Base-by-base conservation (phyloP, 306 rosid species). In the Crataegus laevigata region DNA sequence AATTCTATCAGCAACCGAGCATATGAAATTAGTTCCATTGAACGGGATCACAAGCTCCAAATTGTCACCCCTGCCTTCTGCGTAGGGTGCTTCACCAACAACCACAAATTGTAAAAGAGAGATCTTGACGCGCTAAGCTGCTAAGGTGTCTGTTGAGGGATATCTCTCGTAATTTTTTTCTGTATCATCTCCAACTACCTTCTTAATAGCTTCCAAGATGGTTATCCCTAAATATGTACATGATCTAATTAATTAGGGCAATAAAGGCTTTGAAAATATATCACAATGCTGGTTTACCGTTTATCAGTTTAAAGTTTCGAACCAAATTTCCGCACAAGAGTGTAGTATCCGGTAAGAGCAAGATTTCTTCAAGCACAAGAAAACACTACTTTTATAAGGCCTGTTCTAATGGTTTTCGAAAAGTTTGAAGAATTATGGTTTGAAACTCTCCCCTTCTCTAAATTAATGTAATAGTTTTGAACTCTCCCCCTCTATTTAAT, bases 61-160 rank as follows among this genome's bases (percentile, higher is more conserved):
- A 38, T 85, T 84, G 84, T 91, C 91, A 12, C 96, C 92, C 7
- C 40, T 42, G 69, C 74, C 42, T 80, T 85, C 91, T 4, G 91
- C 96, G 36, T 88, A 91, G 2, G 93, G 84, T 30, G 34, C 74
- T 81, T 90, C 96, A 13, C 96, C 98, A 73, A 89, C 84, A 17
- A 81, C 96, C 55, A 90, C 88, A 66, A 66, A 93, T 78, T 4
- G 92, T 91, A 6, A 75, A 87, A 66, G 93, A 81, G 73, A 93
- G 62, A 50, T 90, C 87, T 6, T 61, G n/a, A 19, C 15, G 66
- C 43, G 68, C 81, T 74, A 93, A 58, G 60, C 63, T 43, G 68
- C 81, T 76, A 90, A 62, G 55, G 86, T 86, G 52, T 50, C 77
- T 45, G 50, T 57, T 1, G 87, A 87, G 36, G 90, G 96, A 74